Conservation (phyloP, 1,139 yeast genomes). For the Nematodospora anomalae region DNA sequence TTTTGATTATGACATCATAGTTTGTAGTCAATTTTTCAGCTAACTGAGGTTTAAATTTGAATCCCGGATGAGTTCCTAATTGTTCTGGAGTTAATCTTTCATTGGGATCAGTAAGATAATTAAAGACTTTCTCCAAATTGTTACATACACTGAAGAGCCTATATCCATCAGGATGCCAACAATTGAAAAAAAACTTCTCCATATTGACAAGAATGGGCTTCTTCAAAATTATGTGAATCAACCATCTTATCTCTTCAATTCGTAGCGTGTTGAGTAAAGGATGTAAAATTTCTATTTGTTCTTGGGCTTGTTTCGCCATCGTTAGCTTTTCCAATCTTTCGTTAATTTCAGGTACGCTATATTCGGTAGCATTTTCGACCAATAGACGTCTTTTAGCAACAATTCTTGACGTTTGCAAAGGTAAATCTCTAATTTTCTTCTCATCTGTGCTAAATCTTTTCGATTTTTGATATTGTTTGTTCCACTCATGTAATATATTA, state of each 20-base stretch:
- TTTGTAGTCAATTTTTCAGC: constrained; percentile 53
- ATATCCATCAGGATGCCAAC: constrained; percentile 83
- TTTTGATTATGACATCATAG: constrained; percentile 49
- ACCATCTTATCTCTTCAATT: constrained; percentile 67
- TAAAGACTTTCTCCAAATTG: constrained; percentile 60
- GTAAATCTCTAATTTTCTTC: constrained; percentile 42
- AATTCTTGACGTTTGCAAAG: constrained; percentile 46
- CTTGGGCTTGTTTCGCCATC: constrained; percentile 39
- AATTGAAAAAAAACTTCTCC: constrained; percentile 58
- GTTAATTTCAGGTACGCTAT: constrained; percentile 62
- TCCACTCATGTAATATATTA: constrained; percentile 40
- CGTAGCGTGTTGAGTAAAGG: constrained; percentile 57
- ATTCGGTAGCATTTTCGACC: constrained; percentile 41
- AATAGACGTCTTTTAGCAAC: constrained; percentile 47
- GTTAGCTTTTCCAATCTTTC: constrained; percentile 46
- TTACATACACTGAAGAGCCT: constrained; percentile 67
- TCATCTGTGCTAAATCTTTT: constrained; percentile 15
- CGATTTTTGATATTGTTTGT: constrained; percentile 32
- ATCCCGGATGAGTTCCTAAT: constrained; percentile 45
- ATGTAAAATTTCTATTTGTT: constrained; percentile 42
- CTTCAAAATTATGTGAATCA: constrained; percentile 66
- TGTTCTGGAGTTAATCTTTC: constrained; percentile 45
- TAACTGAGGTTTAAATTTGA: constrained; percentile 72
- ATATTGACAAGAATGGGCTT: constrained; percentile 56
- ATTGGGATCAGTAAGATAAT: constrained; percentile 54